Conservation (phyloP, 2,329 filamentous ascomycete genomes). For the Trichoderma koningii region DNA sequence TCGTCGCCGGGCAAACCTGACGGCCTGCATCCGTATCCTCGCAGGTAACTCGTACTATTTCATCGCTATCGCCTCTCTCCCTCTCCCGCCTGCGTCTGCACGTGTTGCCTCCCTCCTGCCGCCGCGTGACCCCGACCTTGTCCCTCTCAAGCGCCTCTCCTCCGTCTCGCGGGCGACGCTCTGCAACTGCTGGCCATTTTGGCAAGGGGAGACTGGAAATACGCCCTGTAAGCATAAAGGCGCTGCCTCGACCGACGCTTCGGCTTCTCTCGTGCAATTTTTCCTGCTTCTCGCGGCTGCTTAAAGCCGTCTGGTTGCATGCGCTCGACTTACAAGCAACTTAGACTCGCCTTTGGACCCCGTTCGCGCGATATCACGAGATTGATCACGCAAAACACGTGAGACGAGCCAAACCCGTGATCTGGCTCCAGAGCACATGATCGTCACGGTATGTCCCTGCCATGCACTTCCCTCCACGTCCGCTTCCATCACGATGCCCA, state of each 20-base stretch:
- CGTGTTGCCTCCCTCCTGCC: slow-evolving; percentile 44
- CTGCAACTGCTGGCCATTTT: neutral
- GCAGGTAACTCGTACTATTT: neutral
- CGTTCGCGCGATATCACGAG: slow-evolving; percentile 51
- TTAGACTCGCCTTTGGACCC: slow-evolving; percentile 31
- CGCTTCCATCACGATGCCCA: slow-evolving; percentile 28
- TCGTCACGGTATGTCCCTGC: slow-evolving; percentile 45
- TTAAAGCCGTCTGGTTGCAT: slow-evolving; percentile 16
- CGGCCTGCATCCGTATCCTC: no score
- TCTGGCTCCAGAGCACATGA: slow-evolving; percentile 49
- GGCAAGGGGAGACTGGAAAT: neutral
- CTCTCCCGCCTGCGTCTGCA: slow-evolving; percentile 38
- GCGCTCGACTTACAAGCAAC: slow-evolving; percentile 35
- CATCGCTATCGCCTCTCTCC: slow-evolving; percentile 29
- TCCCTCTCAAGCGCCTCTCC: slow-evolving; percentile 27
- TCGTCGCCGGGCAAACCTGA: neutral
- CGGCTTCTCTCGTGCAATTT: slow-evolving; percentile 1
- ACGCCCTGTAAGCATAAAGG: slow-evolving; percentile 26
- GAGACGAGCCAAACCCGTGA: slow-evolving; percentile 48
- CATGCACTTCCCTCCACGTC: slow-evolving; percentile 28
- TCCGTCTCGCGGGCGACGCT: slow-evolving; percentile 6
- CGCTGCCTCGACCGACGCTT: slow-evolving; percentile 25
- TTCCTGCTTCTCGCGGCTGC: neutral
- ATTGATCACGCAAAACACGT: slow-evolving; percentile 51
- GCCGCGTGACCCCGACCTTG: slow-evolving; percentile 43